These are phyloP conservation scores for Pichia eremophila DNA, from an alignment of 805 yeast species.

Conservation along the genomic window DNA sequence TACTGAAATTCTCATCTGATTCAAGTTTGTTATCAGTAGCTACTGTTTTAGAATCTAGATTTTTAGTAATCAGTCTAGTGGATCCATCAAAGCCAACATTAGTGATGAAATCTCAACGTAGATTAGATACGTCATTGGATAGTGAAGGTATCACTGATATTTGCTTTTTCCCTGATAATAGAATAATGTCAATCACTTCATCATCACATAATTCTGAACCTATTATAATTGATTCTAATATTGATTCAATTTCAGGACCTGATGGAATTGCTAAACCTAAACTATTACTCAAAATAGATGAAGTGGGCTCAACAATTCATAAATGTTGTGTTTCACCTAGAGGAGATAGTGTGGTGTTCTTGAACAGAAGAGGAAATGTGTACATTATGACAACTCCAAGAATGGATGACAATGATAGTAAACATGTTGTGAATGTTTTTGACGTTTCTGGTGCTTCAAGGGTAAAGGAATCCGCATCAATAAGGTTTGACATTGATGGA, in stretches of 20 bases:
- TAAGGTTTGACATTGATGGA: conserved; percentile 72
- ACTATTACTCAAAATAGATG: conserved; percentile 55
- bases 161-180: conserved; percentile 59
- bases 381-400: conserved; percentile 57
- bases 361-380: conserved; percentile 71
- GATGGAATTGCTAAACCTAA: conserved; percentile 49
- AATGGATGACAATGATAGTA: conserved; percentile 44
- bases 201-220: conserved; percentile 60
- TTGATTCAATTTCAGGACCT: conserved; percentile 33
- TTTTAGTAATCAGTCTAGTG: conserved; percentile 60
- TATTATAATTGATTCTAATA: conserved; percentile 54
- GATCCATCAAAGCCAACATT: conserved; percentile 57
- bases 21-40: conserved; percentile 67
- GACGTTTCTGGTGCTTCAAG: conserved; percentile 72
- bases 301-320: conserved; percentile 75
- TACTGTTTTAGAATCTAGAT: conserved; percentile 68
- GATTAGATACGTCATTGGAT: conserved; percentile 57
- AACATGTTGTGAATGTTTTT: conserved; percentile 58
- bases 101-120: conserved; percentile 58
- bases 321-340: conserved; percentile 69
- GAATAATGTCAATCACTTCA: conserved; percentile 43
- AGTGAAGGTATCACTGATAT: conserved; percentile 86
- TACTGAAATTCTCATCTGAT: conserved; percentile 62
- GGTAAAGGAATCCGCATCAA: conserved; percentile 66
- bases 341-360: conserved; percentile 75